Conservation (phyloP, 2,329 filamentous ascomycete genomes). For the Pyrenophora graminea region DNA sequence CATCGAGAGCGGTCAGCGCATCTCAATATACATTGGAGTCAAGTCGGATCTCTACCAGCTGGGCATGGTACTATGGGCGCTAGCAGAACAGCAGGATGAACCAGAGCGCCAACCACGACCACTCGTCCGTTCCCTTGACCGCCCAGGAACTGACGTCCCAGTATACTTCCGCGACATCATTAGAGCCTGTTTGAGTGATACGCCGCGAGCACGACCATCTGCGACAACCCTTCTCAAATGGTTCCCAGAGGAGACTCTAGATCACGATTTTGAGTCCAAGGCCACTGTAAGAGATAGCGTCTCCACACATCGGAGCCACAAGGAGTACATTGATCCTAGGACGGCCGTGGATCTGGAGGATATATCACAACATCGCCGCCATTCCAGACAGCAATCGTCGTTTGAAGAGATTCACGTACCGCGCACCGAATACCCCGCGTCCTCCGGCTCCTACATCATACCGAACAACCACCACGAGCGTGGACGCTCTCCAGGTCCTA, state of each 20-base stretch:
- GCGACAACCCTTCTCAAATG: constrained; percentile 69
- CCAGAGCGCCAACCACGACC: constrained; percentile 80
- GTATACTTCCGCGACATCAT: constrained; percentile 78
- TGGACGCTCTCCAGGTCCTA: constrained; percentile 28
- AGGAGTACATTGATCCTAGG: constrained; percentile 54
- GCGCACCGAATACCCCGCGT: constrained; percentile 51
- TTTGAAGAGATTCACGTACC: constrained; percentile 41
- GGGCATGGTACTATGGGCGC: constrained; percentile 94
- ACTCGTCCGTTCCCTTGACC: constrained; percentile 46
- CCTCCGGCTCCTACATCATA: constrained; percentile 51
- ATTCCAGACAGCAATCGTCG: constrained; percentile 35
- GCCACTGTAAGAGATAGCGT: constrained; percentile 38
- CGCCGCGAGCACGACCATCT: constrained; percentile 72
- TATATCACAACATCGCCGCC: constrained; percentile 41
- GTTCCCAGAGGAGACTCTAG: constrained; percentile 35
- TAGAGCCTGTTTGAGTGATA: constrained; percentile 73
- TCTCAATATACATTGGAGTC: constrained; percentile 96
- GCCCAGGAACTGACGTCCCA: constrained; percentile 61
- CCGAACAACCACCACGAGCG: constrained; percentile 28
- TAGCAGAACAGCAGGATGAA: constrained; percentile 86
- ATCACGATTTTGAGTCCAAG: constrained; percentile 19
- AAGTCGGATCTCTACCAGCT: constrained; percentile 96
- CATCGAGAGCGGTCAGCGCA: constrained; percentile 84
- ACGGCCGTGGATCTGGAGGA: constrained; percentile 52
- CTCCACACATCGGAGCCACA: constrained; percentile 50